A percentile compares a stretch with the other conserved stretches of the same genome.
Evolutionary conservation across 371 early-diverging fungal genomes (phyloP).

Genomic region (Lichtheimia hyalospora): DNA sequence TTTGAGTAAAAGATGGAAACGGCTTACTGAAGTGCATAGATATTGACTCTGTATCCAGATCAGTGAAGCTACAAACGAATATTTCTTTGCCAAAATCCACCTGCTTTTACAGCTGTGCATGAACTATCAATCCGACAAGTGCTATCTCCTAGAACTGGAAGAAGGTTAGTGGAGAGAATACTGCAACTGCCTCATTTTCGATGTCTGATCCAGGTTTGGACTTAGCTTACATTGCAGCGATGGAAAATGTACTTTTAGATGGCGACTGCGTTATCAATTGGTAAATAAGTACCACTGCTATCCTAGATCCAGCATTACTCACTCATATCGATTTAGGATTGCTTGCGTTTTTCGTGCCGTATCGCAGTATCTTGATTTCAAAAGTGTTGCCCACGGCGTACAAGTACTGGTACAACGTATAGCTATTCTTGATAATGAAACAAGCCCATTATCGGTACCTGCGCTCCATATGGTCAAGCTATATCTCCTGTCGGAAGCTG

Average conservation of each 20-base stretch:
- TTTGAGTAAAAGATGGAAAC: too few relatives aligned
- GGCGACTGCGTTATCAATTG: neutral
- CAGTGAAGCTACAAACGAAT: neutral
- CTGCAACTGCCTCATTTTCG: neutral
- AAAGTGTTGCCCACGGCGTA: neutral
- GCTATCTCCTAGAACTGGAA: neutral
- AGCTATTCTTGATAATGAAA: neutral
- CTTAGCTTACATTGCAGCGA: conserved; percentile 7
- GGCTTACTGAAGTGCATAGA: too few relatives aligned
- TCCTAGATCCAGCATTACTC: neutral
- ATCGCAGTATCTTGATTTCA: neutral
- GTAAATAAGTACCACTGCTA: neutral
- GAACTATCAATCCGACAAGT: neutral
- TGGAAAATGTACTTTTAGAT: neutral
- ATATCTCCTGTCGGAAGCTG: neutral
- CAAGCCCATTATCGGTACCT: neutral
- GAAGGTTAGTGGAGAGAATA: neutral
- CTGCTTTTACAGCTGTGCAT: neutral
- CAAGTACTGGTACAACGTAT: neutral
- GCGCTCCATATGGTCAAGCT: neutral
- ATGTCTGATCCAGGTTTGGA: too few relatives aligned
- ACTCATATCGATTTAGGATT: neutral
- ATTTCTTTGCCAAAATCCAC: neutral
- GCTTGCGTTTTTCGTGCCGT: neutral
- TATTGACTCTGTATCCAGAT: neutral